Evolutionary conservation across 2,329 filamentous ascomycete species (phyloP), one percentile per base, ranked within the genome.

Genomic region (Diplodia scrobiculata): DNA sequence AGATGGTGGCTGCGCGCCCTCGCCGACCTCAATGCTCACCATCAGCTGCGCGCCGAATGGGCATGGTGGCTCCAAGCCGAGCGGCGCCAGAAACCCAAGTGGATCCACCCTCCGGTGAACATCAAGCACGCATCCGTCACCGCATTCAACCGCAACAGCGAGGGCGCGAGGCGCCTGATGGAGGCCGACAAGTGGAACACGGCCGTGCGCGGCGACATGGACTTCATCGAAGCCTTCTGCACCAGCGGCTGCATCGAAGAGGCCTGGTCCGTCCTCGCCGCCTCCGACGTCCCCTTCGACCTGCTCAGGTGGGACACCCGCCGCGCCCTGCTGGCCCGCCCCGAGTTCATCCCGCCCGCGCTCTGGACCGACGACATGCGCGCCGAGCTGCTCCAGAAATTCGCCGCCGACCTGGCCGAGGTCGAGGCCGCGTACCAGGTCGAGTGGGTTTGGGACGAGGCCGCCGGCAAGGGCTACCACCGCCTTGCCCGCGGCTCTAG

Each of bases 401-500:
- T 50, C 13, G n/a, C 29, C 4, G 63, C 21, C 9, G 52, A 65
- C 5, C 27, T 48, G 21, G 27, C 29, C 2, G 36, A n/a, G 29
- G 58, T 65, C 4, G 63, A 65, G 34, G 38, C 14, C 3, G 27
- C 14, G n/a, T 55, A 29, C 17, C 29, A 41, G 3, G 63, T 58
- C n/a, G 29, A 65, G 41, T 65, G 63, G 63, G 63, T 65, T 1
- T 55, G 63, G 45, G 63, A 65, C 10, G 41, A 50, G 52, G 1
- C 3, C 14, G 17, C 51, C 6, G 63, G 52, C 10, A 50, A 6
- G 2, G 45, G 63, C 3, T 51, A 38, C 32, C 63, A 65, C 29
- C 41, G 41, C n/a, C 34, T 65, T 4, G 34, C 38, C 14, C 25
- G 2, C 1, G 32, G 29, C 2, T 60, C 55, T 10, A 11, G 47